Evolutionary conservation across 139 green algal species (phyloP).

Genomic region (Auxenochlorella protothecoides): DNA sequence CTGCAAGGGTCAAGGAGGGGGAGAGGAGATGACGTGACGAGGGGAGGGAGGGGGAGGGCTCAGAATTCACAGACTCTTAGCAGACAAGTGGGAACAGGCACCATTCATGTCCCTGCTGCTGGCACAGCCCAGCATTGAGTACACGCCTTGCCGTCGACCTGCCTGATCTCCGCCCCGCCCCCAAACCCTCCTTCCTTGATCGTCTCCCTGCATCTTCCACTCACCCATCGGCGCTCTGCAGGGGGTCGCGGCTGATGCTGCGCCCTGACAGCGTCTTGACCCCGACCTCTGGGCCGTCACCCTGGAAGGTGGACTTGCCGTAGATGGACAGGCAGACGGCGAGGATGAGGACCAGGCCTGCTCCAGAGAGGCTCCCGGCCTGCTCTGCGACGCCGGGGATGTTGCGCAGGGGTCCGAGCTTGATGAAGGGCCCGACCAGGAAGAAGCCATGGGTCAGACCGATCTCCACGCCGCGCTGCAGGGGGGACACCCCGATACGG

Average conservation of each 20-base stretch:
- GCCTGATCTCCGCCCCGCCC: too few relatives aligned
- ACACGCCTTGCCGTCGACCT: too few relatives aligned
- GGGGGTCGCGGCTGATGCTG: slow-evolving; percentile 45
- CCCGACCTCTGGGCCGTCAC: slow-evolving; percentile 38
- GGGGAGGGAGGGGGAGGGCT: too few relatives aligned
- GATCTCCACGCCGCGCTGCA: slow-evolving; percentile 94
- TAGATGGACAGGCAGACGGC: slow-evolving; percentile 84
- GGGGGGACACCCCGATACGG: slow-evolving; percentile 77
- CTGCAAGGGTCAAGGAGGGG: slow-evolving; percentile 18
- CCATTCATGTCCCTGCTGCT: not conserved
- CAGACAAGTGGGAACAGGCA: not conserved
- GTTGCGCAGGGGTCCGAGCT: slow-evolving; percentile 80
- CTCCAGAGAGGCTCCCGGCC: slow-evolving; percentile 72
- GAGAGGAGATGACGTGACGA: too few relatives aligned
- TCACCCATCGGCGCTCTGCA: slow-evolving; percentile 49
- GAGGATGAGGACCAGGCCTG: slow-evolving; percentile 87
- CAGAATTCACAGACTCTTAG: too few relatives aligned
- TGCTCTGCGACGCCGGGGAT: slow-evolving; percentile 71
- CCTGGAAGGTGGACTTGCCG: slow-evolving; percentile 81
- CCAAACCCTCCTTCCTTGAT: too few relatives aligned
- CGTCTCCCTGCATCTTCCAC: not conserved
- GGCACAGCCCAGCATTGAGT: not conserved
- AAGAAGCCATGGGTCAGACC: slow-evolving; percentile 94
- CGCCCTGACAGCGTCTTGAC: slow-evolving; percentile 89
- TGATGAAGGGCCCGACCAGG: slow-evolving; percentile 94